Evolutionary conservation across 768 basidiomycete genomes (phyloP), one percentile per base, ranked within the genome.

Genomic region (Tulasnella sp.): DNA sequence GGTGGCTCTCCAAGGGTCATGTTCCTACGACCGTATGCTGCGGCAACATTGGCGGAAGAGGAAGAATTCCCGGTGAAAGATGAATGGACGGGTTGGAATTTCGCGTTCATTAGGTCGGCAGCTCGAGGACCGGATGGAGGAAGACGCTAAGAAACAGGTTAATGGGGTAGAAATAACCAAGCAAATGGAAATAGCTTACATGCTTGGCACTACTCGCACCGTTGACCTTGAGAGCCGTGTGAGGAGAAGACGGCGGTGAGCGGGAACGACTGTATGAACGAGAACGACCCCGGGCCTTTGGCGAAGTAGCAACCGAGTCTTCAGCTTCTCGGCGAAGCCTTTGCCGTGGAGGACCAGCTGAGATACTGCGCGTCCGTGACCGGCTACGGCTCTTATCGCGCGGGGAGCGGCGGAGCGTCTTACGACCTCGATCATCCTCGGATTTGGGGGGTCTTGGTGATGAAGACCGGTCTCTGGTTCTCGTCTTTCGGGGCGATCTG

Each of bases 41-140:
- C 69, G 5, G 69, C 69, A 34, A 70, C 69, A 32, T 42, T 70
- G 3, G 69, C 42, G 29, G 41, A 47, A n/a, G 69, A 70, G 26
- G 69, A 70, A 29, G 62, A 72, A 11, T 32, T 16, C 11, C 52
- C 52, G 16, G 32, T 72, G 62, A 72, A 65, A 5, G 71, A 41
- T 1, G 71, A 72, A 11, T 62, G 37, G 5, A 72, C 71, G 26
- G 62, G 39, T 37, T 62, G 68, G 6, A 70, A 44, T 29, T 70
- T 70, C 22, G 47, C 69, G 47, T 70, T 40, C 39, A 41, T 65
- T 4, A 72, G 35, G 42, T 72, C 71, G 16, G 62, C 39, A 26
- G 62, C 71, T 72, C 71, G 36, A 12, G 71, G 71, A 64, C 71
- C 71, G 3, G 71, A 72, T 22, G 71, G 71, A 26, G 71, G 71